Evolutionary conservation across 2,329 filamentous ascomycete species (phyloP), one percentile per base, ranked within the genome.

Genomic region (Pseudogymnoascus sp.): DNA sequence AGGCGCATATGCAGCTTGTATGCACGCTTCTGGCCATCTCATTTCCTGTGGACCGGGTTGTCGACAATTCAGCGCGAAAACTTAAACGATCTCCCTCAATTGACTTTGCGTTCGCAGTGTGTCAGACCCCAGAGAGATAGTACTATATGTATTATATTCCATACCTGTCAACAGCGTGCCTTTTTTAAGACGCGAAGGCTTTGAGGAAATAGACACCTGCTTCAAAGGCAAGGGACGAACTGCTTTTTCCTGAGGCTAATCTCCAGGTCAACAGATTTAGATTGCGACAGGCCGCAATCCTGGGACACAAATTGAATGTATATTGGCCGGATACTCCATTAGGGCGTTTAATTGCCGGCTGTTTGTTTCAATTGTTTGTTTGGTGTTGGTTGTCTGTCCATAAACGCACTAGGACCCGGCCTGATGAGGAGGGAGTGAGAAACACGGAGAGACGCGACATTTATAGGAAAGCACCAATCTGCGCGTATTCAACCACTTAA

Each of bases 291-390:
- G 47, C 47, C 47, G 47, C 47, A 54, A 54, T 32, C 47, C 28
- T 54, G 28, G 47, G 47, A 7, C 28, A 54, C 47, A 54, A 54
- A 54, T 54, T 54, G 47, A 54, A 32, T 54, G 47, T 32, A 34
- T 54, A 54, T 54, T 54, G 47, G 28, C 47, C 47, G 16, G 7
- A 54, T 54, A 54, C 47, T 54, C 47, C 47, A 54, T 54, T 54
- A 32, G 47, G 47, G 47, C 47, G 47, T 54, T 54, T 54, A 54
- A 54, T 54, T 54, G 47, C 47, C 47, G 47, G 47, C 47, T 54
- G 28, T 54, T 54, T 54, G 47, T 54, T 54, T 54, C 47, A 54
- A 32, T 32, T 54, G 47, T 54, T 54, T 54, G 28, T 54, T 32
- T 54, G 28, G n/a, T 54, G 47, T 54, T 54, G 47, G 47, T 54